phyloP scores from a whole-genome alignment of 2,329 filamentous ascomycete species.

The Sodiomyces alkalinus region DNA sequence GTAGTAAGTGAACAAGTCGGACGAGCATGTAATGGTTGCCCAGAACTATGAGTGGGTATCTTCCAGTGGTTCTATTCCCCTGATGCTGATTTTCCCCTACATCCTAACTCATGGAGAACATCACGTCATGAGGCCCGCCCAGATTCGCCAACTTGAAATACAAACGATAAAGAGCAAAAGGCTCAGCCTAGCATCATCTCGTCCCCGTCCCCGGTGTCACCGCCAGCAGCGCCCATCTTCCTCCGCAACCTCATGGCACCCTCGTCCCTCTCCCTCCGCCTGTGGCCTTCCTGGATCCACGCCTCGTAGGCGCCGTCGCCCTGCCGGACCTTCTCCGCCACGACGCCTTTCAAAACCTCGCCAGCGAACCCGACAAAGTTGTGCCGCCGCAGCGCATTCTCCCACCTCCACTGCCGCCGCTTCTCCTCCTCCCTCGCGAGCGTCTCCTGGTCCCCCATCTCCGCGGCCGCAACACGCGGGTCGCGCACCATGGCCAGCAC shows the following conservation, averaged over 20 bases:
- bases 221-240: constrained; percentile 8
- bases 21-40: no score
- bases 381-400: constrained; percentile 81
- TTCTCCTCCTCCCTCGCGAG: constrained; percentile 70
- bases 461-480: constrained; percentile 57
- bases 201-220: constrained; percentile 6
- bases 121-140: no score
- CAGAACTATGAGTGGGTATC: no score
- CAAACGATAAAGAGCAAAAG: no score
- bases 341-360: constrained; percentile 77
- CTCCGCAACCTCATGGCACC: constrained; percentile 6
- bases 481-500: constrained; percentile 85
- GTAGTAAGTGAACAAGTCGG: no score
- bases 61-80: no score
- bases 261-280: constrained; percentile 27
- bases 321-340: constrained; percentile 54
- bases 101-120: no score
- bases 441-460: constrained; percentile 70
- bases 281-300: constrained; percentile 58
- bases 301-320: constrained; percentile 48
- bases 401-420: constrained; percentile 77
- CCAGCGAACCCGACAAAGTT: constrained; percentile 96
- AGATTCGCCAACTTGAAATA: no score
- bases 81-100: no score
- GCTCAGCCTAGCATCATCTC: constrained; percentile 6